Percentiles rank a stretch among this genome's conserved stretches.
Evolutionary conservation across 2,329 filamentous ascomycete species (phyloP).

Genomic region (Alternaria brassicae): DNA sequence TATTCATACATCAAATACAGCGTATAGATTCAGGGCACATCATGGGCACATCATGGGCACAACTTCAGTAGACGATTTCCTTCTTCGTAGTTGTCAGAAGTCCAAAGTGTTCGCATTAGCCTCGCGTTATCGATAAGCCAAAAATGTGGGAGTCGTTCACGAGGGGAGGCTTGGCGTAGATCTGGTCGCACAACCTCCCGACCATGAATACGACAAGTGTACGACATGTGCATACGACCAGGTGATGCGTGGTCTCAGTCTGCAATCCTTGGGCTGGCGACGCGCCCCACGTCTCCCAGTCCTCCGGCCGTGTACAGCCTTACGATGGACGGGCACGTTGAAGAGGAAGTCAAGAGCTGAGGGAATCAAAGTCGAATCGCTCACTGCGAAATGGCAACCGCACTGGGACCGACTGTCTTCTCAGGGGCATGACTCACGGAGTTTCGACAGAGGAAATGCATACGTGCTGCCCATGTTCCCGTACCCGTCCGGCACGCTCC

Average conservation of each 20-base stretch:
- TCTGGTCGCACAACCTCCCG: constrained; percentile 1
- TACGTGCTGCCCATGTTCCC: constrained; percentile 94
- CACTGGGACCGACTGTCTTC: constrained; percentile 52
- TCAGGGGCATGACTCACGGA: constrained; percentile 17
- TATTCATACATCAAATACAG: neutral
- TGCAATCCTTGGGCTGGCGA: constrained; percentile 35
- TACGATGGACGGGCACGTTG: constrained; percentile 14
- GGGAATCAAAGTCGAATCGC: constrained; percentile 14
- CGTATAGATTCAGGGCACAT: neutral
- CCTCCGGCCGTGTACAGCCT: constrained; percentile 13
- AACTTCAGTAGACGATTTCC: neutral
- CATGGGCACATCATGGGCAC: neutral
- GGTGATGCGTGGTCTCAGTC: constrained; percentile 42
- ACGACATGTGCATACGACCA: constrained; percentile 26
- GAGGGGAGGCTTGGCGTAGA: constrained; percentile 13
- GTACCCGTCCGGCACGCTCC: constrained; percentile 85
- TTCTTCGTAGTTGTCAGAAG: neutral
- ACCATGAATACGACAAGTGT: neutral
- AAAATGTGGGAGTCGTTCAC: constrained; percentile 20
- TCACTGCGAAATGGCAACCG: constrained; percentile 60
- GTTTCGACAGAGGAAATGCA: constrained; percentile 49
- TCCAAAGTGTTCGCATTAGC: neutral
- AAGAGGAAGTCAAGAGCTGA: constrained; percentile 13
- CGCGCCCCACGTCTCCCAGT: constrained; percentile 24
- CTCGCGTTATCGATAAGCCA: constrained; percentile 3